Evolutionary conservation across 371 early-diverging fungal genomes (phyloP), one percentile per base, ranked within the genome.

Genomic region (Mycotypha africana): DNA sequence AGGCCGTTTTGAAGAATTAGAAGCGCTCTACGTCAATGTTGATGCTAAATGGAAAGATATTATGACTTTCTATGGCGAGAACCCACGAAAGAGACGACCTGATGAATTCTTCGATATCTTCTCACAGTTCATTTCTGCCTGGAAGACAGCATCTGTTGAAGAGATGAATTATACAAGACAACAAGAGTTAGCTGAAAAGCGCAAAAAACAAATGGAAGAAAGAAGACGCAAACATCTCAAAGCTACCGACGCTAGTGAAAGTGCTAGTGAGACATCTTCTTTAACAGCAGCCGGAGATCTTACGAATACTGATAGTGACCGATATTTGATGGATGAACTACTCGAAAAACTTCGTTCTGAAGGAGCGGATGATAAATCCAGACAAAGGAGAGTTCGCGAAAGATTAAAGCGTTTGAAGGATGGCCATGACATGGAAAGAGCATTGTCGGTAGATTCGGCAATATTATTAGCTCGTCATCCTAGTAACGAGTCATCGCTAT

Each of bases 31-130:
- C 40, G 34, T 67, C 23, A 69, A 69, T 25, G 65, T 73, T 48
- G 74, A 73, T 43, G 63, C 53, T 2, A 67, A 58, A 41, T 73
- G 67, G 67, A 69, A 67, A 32, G 65, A 67, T 49, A 55, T 55
- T 12, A 67, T 72, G 60, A 17, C 47, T 1, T 81, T 81, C 28
- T 91, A 76, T 51, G 92, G 93, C 20, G 95, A 95, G 54, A 87
- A 91, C 48, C 72, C 89, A 16, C 61, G 56, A 17, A 65, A 64
- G 11, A 85, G 78, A 60, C 81, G 81, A 39, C 88, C 89, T 0
- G 92, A 93, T 43, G 93, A 91, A 49, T 92, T 89, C 64, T 90
- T 91, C 70, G 78, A 81, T 3, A 78, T 88, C 20, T 88, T 88
- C 61, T 75, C 82, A 52, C 77, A 74, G 1, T 91, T 91, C 47